phyloP scores from a whole-genome alignment of 345 rosid species.

The Eucalyptus shirleyi region DNA sequence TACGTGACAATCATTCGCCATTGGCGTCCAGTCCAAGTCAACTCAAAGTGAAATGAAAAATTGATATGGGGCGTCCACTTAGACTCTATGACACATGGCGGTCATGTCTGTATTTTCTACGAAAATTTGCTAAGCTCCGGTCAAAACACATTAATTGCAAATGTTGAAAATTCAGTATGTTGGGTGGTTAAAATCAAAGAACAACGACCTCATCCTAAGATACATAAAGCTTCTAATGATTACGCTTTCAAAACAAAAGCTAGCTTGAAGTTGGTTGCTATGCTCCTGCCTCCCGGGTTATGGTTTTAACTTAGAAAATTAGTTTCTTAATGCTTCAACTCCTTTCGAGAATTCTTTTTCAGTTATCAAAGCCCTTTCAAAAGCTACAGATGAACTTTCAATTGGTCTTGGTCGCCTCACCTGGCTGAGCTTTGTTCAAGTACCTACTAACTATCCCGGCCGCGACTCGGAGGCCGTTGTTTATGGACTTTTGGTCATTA shows the following conservation, averaged over 20 bases:
- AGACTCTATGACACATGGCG: not conserved
- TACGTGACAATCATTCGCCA: not conserved
- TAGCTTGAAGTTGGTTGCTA: not conserved
- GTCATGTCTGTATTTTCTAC: not conserved
- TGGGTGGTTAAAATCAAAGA: not conserved
- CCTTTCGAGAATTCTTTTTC: not conserved
- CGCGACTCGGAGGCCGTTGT: not conserved
- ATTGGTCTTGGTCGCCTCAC: not conserved
- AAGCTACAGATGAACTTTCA: not conserved
- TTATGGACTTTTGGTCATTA: not conserved
- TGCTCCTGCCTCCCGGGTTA: not conserved
- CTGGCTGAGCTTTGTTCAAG: not conserved
- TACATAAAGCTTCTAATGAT: not conserved
- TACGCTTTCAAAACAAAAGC: not conserved
- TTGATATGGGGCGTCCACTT: not conserved
- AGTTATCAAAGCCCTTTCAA: not conserved
- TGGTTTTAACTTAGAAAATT: not conserved
- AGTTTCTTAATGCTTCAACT: not conserved
- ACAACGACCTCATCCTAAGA: not conserved
- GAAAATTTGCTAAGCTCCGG: not conserved
- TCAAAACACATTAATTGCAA: not conserved
- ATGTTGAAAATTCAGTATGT: no score
- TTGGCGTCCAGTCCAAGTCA: not conserved
- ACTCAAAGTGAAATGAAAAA: not conserved
- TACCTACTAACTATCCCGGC: not conserved